Evolutionary conservation across 352 stramenopile genomes (phyloP).

Genomic region (Phytophthora citricola): DNA sequence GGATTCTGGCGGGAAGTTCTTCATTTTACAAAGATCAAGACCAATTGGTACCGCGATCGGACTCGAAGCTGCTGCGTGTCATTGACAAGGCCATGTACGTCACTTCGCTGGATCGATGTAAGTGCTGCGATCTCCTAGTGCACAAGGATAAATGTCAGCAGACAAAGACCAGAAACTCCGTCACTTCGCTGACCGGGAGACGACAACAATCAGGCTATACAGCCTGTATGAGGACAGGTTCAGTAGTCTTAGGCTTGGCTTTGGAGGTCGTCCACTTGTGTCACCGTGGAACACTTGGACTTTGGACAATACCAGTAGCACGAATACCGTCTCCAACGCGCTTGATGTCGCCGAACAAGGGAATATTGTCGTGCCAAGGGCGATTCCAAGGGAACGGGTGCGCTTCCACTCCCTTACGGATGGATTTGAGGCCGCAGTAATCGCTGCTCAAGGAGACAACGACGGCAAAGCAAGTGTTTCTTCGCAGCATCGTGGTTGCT

Average conservation of each 20-base stretch:
- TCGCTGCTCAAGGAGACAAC: conserved; percentile 8
- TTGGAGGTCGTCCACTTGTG: conserved; percentile 69
- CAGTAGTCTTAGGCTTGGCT: neutral
- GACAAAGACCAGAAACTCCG: neutral
- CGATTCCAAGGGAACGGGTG: conserved; percentile 12
- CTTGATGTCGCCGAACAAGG: conserved; percentile 3
- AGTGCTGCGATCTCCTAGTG: conserved; percentile 46
- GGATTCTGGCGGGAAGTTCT: conserved; percentile 58
- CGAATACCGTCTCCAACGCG: conserved; percentile 13
- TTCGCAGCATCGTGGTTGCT: conserved; percentile 10
- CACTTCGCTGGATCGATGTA: conserved; percentile 60
- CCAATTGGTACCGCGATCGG: conserved; percentile 80
- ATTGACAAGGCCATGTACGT: conserved; percentile 66
- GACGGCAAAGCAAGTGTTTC: neutral
- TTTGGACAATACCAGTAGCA: conserved; percentile 51
- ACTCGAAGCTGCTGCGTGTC: conserved; percentile 60
- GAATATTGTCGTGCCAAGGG: conserved; percentile 20
- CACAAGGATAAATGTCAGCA: conserved; percentile 20
- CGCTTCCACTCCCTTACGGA: conserved; percentile 38
- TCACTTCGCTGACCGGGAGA: conserved; percentile 14
- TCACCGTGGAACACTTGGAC: conserved; percentile 52
- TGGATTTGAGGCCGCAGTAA: conserved; percentile 32
- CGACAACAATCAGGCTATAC: conserved; percentile 51
- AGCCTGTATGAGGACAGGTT: conserved; percentile 40
- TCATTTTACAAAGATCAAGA: conserved; percentile 85